Conservation (phyloP, 345 rosid genomes). For the Nasturtium officinale region DNA sequence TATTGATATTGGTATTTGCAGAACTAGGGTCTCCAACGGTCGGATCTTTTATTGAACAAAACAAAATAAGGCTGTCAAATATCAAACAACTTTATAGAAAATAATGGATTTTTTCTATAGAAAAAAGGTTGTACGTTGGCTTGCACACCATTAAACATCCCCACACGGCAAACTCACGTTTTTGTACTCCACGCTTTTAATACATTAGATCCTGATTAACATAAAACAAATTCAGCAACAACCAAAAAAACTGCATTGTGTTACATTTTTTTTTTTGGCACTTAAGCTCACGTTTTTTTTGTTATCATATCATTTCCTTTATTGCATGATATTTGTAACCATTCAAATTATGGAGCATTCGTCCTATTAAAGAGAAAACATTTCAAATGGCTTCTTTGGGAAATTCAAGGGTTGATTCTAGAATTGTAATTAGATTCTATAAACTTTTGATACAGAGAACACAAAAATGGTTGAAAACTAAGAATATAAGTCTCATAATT, state of each 20-base stretch:
- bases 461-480: not conserved
- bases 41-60: not conserved
- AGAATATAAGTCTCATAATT: not conserved
- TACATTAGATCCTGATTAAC: not conserved
- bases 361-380: too few species aligned
- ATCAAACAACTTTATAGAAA: not conserved
- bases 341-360: not conserved
- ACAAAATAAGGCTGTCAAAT: not conserved
- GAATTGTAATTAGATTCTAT: not conserved
- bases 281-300: not conserved
- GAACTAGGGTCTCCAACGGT: constrained; percentile 8
- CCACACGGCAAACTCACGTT: constrained; percentile 2
- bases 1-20: not conserved
- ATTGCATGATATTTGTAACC: not conserved
- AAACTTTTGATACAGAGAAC: not conserved
- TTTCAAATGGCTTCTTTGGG: too few species aligned
- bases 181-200: not conserved
- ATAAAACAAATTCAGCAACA: not conserved
- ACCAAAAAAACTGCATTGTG: not conserved
- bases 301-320: not conserved
- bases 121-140: not conserved
- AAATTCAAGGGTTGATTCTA: not conserved
- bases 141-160: not conserved
- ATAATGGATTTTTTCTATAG: not conserved
- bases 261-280: too few species aligned